Percentiles rank a stretch among this genome's conserved stretches.
These are phyloP conservation scores for Typha latifolia DNA, from an alignment of 176 grass and related monocot species.

Conservation along the genomic window DNA sequence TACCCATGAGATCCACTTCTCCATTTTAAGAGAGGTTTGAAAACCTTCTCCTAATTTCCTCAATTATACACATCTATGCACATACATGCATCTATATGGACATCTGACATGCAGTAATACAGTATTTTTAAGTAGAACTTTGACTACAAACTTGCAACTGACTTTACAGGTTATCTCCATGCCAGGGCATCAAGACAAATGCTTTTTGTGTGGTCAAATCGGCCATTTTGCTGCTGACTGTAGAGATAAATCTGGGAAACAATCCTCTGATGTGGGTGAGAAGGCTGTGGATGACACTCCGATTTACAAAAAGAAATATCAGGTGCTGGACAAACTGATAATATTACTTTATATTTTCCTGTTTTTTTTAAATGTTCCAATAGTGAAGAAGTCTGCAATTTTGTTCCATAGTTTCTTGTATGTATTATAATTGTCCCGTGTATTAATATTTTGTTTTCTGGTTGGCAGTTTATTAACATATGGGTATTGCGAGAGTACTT, in stretches of 20 bases:
- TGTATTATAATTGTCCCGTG: constrained; percentile 4
- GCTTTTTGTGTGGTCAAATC: constrained; percentile 73
- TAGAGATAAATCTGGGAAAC: constrained; percentile 34
- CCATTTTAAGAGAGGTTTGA: constrained; percentile 93
- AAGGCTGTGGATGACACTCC: constrained; percentile 58
- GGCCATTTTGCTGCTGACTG: constrained; percentile 95
- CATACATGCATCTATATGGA: background rate
- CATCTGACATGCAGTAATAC: background rate
- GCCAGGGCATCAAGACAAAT: constrained; percentile 98
- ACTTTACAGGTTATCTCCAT: constrained; percentile 86
- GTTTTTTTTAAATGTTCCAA: background rate
- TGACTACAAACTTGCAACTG: constrained; percentile 29
- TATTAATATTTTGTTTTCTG: constrained; percentile 16
- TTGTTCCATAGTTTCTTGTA: background rate
- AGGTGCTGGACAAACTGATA: constrained; percentile 37
- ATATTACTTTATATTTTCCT: background rate
- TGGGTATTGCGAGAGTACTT: constrained; percentile 96
- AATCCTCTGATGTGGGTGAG: constrained; percentile 26
- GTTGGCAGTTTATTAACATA: constrained; percentile 84
- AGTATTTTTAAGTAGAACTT: background rate
- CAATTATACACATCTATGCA: background rate
- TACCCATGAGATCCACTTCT: constrained; percentile 92
- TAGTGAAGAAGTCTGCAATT: background rate
- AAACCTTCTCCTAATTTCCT: constrained; percentile 19
- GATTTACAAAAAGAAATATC: constrained; percentile 99